Conservation (phyloP, 805 yeast genomes). For the Saturnispora kantuleensis region DNA sequence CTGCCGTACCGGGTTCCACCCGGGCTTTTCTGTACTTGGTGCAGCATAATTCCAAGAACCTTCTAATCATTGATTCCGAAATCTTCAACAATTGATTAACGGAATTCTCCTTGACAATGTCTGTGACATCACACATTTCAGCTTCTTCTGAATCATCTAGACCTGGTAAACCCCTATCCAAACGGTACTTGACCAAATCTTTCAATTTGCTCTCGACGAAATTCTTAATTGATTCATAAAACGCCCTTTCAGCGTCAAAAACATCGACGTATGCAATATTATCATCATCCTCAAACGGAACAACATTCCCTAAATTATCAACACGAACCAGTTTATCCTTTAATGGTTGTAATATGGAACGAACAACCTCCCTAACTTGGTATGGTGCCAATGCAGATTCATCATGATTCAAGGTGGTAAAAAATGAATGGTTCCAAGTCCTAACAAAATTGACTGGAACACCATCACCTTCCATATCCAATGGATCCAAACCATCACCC, state of each 20-base stretch:
- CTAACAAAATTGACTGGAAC: conserved; percentile 87
- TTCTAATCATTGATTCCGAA: conserved; percentile 45
- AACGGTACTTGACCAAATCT: conserved; percentile 47
- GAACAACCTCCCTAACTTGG: conserved; percentile 48
- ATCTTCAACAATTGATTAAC: conserved; percentile 61
- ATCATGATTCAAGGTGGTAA: conserved; percentile 51
- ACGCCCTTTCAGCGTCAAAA: conserved; percentile 77
- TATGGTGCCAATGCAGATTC: conserved; percentile 60
- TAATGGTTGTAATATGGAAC: conserved; percentile 49
- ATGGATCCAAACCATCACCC: conserved; percentile 97
- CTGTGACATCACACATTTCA: conserved; percentile 11
- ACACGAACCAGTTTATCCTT: conserved; percentile 50
- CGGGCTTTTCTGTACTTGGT: conserved; percentile 77
- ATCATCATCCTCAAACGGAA: conserved; percentile 34
- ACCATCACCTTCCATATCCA: conserved; percentile 99
- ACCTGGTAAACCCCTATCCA: conserved; percentile 34
- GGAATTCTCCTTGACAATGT: conserved; percentile 30
- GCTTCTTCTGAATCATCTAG: conserved; percentile 34
- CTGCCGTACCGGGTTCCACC: conserved; percentile 99
- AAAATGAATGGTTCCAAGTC: conserved; percentile 88
- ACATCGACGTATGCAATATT: conserved; percentile 68
- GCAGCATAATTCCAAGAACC: conserved; percentile 68
- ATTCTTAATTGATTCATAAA: conserved; percentile 64
- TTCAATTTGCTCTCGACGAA: conserved; percentile 51
- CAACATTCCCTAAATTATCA: conserved; percentile 60